These are phyloP conservation scores for Cryptosporidium canis DNA, from an alignment of 169 alveolate genomes.

Conservation along the genomic window DNA sequence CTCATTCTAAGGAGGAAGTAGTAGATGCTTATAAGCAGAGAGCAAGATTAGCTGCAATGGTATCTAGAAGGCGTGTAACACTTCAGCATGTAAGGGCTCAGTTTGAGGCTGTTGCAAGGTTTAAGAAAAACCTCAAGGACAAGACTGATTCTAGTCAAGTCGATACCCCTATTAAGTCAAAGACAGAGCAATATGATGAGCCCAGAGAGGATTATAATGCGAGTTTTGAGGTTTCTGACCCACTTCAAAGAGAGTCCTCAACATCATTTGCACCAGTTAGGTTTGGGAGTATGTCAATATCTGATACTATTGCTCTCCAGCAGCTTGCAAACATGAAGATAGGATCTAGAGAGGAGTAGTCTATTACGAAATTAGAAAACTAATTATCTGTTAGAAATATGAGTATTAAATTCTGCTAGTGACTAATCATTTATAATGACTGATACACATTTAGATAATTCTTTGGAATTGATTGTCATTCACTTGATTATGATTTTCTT, in stretches of 20 bases:
- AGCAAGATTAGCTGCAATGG: slow-evolving; percentile 70
- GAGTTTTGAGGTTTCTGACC: slow-evolving; percentile 26
- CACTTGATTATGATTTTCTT: not conserved
- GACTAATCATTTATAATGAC: not conserved
- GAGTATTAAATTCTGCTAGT: not conserved
- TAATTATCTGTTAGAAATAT: not conserved
- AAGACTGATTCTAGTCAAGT: not conserved
- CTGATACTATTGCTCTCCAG: slow-evolving; percentile 61
- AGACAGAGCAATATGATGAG: slow-evolving; percentile 14
- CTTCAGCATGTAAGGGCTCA: slow-evolving; percentile 59
- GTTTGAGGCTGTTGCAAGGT: slow-evolving; percentile 24
- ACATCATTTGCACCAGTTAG: slow-evolving; percentile 46
- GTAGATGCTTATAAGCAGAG: slow-evolving; percentile 69
- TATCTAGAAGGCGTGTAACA: slow-evolving; percentile 57
- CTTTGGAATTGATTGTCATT: not conserved
- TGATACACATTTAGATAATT: not conserved
- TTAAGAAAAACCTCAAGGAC: slow-evolving; percentile 5
- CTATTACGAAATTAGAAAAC: not conserved
- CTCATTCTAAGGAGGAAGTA: slow-evolving; percentile 47
- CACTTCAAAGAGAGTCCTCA: slow-evolving; percentile 13
- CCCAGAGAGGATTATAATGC: slow-evolving; percentile 2
- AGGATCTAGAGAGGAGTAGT: slow-evolving; percentile 4
- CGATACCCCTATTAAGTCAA: not conserved
- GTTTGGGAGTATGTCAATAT: slow-evolving; percentile 50
- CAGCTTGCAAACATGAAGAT: slow-evolving; percentile 52